Evolutionary conservation across 2,329 filamentous ascomycete species (phyloP), one percentile per base, ranked within the genome.

Genomic region (Colletotrichum tanaceti): DNA sequence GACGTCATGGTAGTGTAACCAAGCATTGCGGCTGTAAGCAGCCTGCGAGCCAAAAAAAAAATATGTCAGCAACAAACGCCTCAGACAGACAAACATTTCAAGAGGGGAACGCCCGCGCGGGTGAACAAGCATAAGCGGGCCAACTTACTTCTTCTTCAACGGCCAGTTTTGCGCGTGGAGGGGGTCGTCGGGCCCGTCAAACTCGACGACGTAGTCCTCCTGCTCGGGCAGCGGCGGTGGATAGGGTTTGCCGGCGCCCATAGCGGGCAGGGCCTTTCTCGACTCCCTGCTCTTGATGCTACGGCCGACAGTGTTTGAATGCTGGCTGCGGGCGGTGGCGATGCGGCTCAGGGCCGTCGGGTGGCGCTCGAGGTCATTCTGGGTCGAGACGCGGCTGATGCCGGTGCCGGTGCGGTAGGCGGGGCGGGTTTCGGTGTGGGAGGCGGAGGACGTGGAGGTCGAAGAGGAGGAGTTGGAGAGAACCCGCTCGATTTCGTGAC

Each of bases 151-250:
- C 83, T 92, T 94, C 76, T 82, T 87, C 62, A 92, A 75, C 0
- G 91, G 86, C 94, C 94, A 97, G 77, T 97, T 97, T 80, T 95
- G 92, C 1, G 93, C 91, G 78, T 97, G 93, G 69, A 94, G 76
- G 2, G 93, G 93, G 74, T 97, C 94, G 71, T 94, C 86, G 1
- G 89, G 90, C 0, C 93, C 94, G 73, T 94, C 91, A 75, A 97
- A 97, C 78, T 93, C 92, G 50, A 94, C 92, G 0, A 94, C 91
- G 75, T 94, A 95, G 71, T 92, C 89, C 73, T 94, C 92, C 73
- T 86, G 84, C 16, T 89, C 87, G 2, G 91, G 91, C 49, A 94
- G 77, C 0, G 82, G 83, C 4, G 91, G 91, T 3, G 92, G 92
- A 74, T 89, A 93, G 0, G 89, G 84, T 79, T 93, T 94, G n/a